Conservation (phyloP, 2,329 filamentous ascomycete genomes). For the Aspergillus sp. region DNA sequence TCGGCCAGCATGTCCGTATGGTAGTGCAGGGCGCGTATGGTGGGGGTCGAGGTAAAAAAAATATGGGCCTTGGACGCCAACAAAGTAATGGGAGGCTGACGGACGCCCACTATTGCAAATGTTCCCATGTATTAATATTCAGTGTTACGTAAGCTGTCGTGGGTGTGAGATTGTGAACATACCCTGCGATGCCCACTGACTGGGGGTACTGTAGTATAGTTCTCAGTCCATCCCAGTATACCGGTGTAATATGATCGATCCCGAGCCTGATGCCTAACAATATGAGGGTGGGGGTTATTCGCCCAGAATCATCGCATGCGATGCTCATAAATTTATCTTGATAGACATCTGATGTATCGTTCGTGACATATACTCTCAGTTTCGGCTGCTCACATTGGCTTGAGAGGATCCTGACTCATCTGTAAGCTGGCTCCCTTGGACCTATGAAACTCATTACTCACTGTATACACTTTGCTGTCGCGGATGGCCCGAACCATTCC, state of each 20-base stretch:
- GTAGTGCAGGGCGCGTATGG: slow-evolving; percentile 70
- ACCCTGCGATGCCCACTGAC: slow-evolving; percentile 95
- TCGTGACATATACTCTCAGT: slow-evolving; percentile 81
- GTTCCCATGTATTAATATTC: neutral
- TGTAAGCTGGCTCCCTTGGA: slow-evolving; percentile 4
- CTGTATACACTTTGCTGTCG: slow-evolving; percentile 91
- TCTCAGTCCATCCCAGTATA: slow-evolving; percentile 93
- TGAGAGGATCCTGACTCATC: slow-evolving; percentile 61
- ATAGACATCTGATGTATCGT: slow-evolving; percentile 87
- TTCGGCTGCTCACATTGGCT: slow-evolving; percentile 58
- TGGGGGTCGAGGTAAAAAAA: slow-evolving; percentile 97
- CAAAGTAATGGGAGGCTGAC: slow-evolving; percentile 78
- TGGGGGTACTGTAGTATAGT: slow-evolving; percentile 80
- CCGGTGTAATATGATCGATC: slow-evolving; percentile 88
- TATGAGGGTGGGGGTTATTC: slow-evolving; percentile 79
- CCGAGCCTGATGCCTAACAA: slow-evolving; percentile 84
- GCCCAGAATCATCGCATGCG: slow-evolving; percentile 61
- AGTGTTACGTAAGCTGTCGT: too few relatives aligned
- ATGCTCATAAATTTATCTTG: slow-evolving; percentile 80
- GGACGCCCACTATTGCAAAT: slow-evolving; percentile 68
- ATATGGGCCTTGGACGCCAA: slow-evolving; percentile 67
- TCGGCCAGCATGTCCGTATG: slow-evolving; percentile 50
- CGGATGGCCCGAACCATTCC: slow-evolving; percentile 98
- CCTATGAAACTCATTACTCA: slow-evolving; percentile 42
- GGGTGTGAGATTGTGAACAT: slow-evolving; percentile 19